Evolutionary conservation across 1,139 yeast species (phyloP).

Genomic region (Yamadazyma diospyri): DNA sequence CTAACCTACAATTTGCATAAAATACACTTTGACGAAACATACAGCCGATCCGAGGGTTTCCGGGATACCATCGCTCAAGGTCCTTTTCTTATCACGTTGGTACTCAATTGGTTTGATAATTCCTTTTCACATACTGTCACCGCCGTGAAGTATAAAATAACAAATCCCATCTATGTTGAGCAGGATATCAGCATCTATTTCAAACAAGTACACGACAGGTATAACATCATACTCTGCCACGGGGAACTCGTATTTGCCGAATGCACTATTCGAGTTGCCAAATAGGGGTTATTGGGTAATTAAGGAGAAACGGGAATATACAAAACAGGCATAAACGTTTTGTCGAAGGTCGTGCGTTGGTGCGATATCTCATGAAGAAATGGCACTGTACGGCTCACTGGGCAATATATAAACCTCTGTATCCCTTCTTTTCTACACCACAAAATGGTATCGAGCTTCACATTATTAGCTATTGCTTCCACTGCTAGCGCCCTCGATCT

Average conservation of each 20-base stretch:
- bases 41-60: conserved; percentile 58
- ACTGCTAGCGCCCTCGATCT: conserved; percentile 5
- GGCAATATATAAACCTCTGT: no score
- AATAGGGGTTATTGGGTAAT: no score
- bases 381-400: not conserved
- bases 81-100: conserved; percentile 64
- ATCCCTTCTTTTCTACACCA: no score
- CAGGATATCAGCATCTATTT: not conserved
- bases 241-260: no score
- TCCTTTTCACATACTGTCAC: conserved; percentile 14
- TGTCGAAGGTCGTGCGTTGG: not conserved
- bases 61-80: conserved; percentile 73
- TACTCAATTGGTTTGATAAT: conserved; percentile 47
- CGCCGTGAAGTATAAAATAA: conserved; percentile 45
- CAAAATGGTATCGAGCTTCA: conserved; percentile 8
- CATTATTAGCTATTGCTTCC: conserved; percentile 6
- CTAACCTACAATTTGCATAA: conserved; percentile 78
- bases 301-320: no score
- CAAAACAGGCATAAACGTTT: no score
- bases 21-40: conserved; percentile 67
- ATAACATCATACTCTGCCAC: not conserved
- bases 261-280: no score
- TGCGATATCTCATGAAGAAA: no score
- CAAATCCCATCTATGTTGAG: conserved; percentile 31
- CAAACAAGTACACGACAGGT: not conserved